phyloP scores from a whole-genome alignment of 1,284 basidiomycete species.

The Apiotrichum gracile region DNA sequence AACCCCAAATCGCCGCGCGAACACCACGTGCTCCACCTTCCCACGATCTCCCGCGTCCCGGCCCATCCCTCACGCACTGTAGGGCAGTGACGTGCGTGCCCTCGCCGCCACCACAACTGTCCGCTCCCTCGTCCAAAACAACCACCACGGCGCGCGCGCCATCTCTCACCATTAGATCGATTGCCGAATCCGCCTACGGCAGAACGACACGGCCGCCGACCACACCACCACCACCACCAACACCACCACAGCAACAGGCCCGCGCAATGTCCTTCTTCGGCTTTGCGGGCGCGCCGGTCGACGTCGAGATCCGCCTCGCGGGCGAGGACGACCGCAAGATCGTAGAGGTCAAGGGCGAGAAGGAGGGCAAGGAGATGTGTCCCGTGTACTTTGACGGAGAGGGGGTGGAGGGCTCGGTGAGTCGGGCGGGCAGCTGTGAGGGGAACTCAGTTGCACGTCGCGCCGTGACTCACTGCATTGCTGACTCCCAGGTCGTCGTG shows the following conservation, averaged over 20 bases:
- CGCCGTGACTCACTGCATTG: too few species aligned
- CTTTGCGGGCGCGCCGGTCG: slow-evolving; percentile 74
- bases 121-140: too few species aligned
- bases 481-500: slow-evolving; percentile 73
- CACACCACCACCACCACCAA: not conserved
- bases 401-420: slow-evolving; percentile 74
- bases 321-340: slow-evolving; percentile 80
- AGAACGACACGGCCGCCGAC: not conserved
- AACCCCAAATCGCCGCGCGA: too few species aligned
- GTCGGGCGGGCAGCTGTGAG: slow-evolving; percentile 26
- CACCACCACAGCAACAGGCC: not conserved
- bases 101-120: too few species aligned
- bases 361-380: slow-evolving; percentile 72
- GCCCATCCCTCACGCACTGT: too few species aligned
- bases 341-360: slow-evolving; percentile 59
- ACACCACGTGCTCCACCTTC: too few species aligned
- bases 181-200: too few species aligned
- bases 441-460: too few species aligned
- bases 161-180: too few species aligned
- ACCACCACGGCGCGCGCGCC: too few species aligned
- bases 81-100: too few species aligned
- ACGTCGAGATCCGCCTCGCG: slow-evolving; percentile 82
- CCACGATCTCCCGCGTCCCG: too few species aligned
- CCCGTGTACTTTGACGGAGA: slow-evolving; percentile 97
- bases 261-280: slow-evolving; percentile 62